Evolutionary conservation across 148 eudicot species (phyloP), one percentile per base, ranked within the genome.

Genomic region (Euryodendron excelsum): DNA sequence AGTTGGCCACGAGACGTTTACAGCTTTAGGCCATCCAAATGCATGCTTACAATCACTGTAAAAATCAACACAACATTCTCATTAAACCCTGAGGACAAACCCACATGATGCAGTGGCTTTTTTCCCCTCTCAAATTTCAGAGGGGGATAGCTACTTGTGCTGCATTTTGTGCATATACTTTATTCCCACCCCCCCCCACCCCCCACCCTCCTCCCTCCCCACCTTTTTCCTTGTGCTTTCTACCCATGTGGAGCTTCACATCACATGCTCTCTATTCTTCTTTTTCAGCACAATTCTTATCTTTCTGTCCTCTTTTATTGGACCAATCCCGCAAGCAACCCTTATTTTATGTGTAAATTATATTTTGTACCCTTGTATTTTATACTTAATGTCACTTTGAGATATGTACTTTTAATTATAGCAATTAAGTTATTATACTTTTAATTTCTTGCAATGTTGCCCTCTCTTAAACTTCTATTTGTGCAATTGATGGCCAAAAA

Each of bases 211-310:
- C n/a, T n/a, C n/a, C n/a, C n/a, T n/a, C n/a, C n/a, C n/a, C n/a
- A n/a, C 20, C 47, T 58, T 72, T 68, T 69, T 78, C 64, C 28
- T 44, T 18, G n/a, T n/a, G n/a, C n/a, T n/a, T n/a, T 66, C 33
- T 15, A 20, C 44, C 84, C 79, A 76, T 83, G 83, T 83, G 83
- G 60, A 83, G 80, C 85, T 69, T 76, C 73, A 53, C 69, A 81
- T 76, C 88, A 83, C 82, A 80, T 83, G 88, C n/a, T n/a, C n/a
- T n/a, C 65, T 59, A 34, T 77, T 55, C 52, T 79, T 83, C 74
- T 69, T 53, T 77, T 77, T 53, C 47, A 66, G 60, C 56, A 50
- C 73, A 66, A 64, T 30, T 6, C n/a, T 33, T 76, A 36, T 63
- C 72, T 83, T 77, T 66, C 44, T 74, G 76, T 60, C 75, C 72